A percentile compares a stretch with the other conserved stretches of the same genome.
Evolutionary conservation across 352 stramenopile species (phyloP).

Genomic region (Pythium coloratum): DNA sequence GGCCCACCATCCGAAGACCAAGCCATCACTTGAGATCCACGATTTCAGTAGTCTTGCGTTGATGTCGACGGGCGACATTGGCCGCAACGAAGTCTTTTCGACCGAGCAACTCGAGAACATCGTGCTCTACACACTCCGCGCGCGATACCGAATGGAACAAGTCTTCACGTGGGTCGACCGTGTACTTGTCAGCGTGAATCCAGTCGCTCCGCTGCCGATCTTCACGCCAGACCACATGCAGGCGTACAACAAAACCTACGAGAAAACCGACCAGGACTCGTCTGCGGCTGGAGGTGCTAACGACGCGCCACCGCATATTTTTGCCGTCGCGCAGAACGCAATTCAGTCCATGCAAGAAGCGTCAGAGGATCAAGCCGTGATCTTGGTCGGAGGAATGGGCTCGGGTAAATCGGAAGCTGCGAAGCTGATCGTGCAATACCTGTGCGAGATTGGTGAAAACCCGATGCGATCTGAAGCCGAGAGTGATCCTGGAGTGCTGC

Average conservation of each 20-base stretch:
- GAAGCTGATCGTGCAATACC: constrained; percentile 81
- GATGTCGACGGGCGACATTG: constrained; percentile 57
- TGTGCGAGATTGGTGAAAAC: constrained; percentile 78
- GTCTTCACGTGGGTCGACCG: constrained; percentile 84
- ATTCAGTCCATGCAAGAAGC: constrained; percentile 78
- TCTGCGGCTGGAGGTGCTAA: constrained; percentile 46
- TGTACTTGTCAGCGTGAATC: constrained; percentile 75
- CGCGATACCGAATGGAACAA: constrained; percentile 78
- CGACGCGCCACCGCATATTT: constrained; percentile 71
- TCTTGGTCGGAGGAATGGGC: constrained; percentile 72
- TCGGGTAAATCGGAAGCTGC: constrained; percentile 77
- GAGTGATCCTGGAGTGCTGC: constrained; percentile 50
- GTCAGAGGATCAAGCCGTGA: constrained; percentile 75
- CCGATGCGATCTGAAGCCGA: constrained; percentile 37
- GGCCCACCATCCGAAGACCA: constrained; percentile 65
- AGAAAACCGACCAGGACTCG: constrained; percentile 47
- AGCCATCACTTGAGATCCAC: constrained; percentile 53
- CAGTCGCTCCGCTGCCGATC: constrained; percentile 64
- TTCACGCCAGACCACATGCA: constrained; percentile 86
- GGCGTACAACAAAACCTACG: constrained; percentile 67
- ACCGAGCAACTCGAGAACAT: constrained; percentile 70
- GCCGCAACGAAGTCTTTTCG: constrained; percentile 60
- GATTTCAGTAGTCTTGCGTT: constrained; percentile 69
- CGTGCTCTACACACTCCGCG: constrained; percentile 69
- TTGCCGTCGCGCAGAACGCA: constrained; percentile 77